Evolutionary conservation across 2,329 filamentous ascomycete genomes (phyloP).

Genomic region (Phyllosticta capitalensis): DNA sequence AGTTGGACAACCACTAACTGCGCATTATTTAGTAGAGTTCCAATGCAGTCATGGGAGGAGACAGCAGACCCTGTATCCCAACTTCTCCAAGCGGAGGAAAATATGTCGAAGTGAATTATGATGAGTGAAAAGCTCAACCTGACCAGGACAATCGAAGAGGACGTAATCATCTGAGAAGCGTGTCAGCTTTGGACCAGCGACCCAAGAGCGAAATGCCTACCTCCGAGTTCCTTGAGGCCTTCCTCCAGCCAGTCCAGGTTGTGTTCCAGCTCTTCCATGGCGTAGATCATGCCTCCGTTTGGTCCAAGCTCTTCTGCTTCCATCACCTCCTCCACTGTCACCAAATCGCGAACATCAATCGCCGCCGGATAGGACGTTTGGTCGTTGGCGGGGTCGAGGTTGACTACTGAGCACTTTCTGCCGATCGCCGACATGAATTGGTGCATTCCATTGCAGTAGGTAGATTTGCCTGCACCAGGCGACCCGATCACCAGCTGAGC

Average conservation of each 20-base stretch:
- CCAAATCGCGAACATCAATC: conserved; percentile 78
- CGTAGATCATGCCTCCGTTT: conserved; percentile 87
- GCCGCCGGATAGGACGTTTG: conserved; percentile 80
- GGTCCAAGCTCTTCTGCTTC: conserved; percentile 79
- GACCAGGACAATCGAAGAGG: conserved; percentile 91
- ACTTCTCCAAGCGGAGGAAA: conserved; percentile 80
- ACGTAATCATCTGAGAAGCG: conserved; percentile 65
- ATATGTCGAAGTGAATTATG: conserved; percentile 87
- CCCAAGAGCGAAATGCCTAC: conserved; percentile 27
- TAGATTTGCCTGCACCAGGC: conserved; percentile 91
- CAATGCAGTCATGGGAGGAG: conserved; percentile 11
- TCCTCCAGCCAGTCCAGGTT: conserved; percentile 89
- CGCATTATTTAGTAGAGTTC: conserved; percentile 17
- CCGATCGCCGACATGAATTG: conserved; percentile 96
- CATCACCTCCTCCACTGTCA: conserved; percentile 94
- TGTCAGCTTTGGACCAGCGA: conserved; percentile 3
- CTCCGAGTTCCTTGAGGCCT: conserved; percentile 64
- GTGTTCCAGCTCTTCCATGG: conserved; percentile 86
- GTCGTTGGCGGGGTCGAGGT: conserved; percentile 95
- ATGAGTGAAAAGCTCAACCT: conserved; percentile 95
- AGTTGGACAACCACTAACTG: conserved; percentile 90
- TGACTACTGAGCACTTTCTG: conserved; percentile 87
- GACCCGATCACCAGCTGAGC: conserved; percentile 86
- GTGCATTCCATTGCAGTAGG: conserved; percentile 98
- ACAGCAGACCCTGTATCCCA: conserved; percentile 73